Evolutionary conservation across 257 asterid species (phyloP).

Genomic region (Solanum corneliomulleri): DNA sequence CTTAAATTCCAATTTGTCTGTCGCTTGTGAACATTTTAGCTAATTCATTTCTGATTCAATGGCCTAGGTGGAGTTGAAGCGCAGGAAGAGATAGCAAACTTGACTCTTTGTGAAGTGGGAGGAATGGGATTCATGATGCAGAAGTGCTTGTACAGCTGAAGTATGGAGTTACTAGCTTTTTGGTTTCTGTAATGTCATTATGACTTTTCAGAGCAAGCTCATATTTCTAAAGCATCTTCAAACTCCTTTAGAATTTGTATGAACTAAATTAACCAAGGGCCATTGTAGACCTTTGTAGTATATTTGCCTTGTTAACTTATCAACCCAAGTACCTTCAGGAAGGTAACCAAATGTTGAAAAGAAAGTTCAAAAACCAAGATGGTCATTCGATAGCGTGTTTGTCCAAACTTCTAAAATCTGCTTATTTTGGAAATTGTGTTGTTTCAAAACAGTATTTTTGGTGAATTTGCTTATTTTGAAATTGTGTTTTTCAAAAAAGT

Average conservation of each 20-base stretch:
- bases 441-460: not conserved
- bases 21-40: not conserved
- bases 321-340: not conserved
- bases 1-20: not conserved
- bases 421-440: not conserved
- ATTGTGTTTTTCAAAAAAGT: not conserved
- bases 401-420: not conserved
- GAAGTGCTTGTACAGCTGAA: not conserved
- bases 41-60: not conserved
- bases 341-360: not conserved
- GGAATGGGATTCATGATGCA: not conserved
- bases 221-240: not conserved
- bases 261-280: not conserved
- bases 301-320: not conserved
- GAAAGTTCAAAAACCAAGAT: not conserved
- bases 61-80: constrained; percentile 46
- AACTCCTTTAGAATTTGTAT: not conserved
- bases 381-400: not conserved
- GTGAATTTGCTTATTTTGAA: not conserved
- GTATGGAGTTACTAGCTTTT: not conserved
- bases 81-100: constrained; percentile 38
- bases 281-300: not conserved
- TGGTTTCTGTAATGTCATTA: not conserved
- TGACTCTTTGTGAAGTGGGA: constrained; percentile 4
- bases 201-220: not conserved